Base-by-base conservation (phyloP, 169 alveolate genomes). In the Eimeria falciformis region DNA sequence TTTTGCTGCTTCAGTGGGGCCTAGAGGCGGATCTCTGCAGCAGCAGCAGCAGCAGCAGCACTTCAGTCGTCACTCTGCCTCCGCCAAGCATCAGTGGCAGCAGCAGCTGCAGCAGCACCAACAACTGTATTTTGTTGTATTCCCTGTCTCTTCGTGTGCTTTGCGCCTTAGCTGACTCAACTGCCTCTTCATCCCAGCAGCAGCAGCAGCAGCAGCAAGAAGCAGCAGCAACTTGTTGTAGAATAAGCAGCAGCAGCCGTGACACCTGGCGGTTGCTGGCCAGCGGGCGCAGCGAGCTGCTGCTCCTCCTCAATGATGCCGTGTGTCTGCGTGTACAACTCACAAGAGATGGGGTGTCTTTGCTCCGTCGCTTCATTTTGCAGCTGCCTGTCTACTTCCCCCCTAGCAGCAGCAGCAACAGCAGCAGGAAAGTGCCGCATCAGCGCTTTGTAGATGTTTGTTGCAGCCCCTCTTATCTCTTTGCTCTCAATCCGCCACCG, bases 321-420 rank as follows among this genome's bases (percentile, higher is more conserved):
- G 84, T 75, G 50, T 75, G 84, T 45, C 84, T 75, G 65, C 84
- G 84, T 14, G 66, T 75, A 37, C 84, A 75, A 37, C 84, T 75
- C 18, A 37, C 66, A 12, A 65, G 45, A 40, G 56, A 56, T 43
- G 84, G 84, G 25, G 45, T 75, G 66, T 75, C 37, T 37, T 65
- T 75, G 5, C 9, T 0, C 43, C 62, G 84, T 14, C 84, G 84
- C 65, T 75, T 75, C 62, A 4, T 75, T 37, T 47, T 75, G 84
- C 84, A 75, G 84, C 56, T 21, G 56, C 66, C 84, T 45, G 65
- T 75, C 21, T 45, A 27, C 56, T 43, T 75, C 12, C 84, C 84
- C 23, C 55, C 65, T 43, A 29, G 18, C 7, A 3, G 25, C 27
- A 11, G 45, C 12, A 21, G 18, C 56, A 75, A 47, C 84, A 75